phyloP scores from a whole-genome alignment of 805 yeast species.

The Suhomyces pyralidae region DNA sequence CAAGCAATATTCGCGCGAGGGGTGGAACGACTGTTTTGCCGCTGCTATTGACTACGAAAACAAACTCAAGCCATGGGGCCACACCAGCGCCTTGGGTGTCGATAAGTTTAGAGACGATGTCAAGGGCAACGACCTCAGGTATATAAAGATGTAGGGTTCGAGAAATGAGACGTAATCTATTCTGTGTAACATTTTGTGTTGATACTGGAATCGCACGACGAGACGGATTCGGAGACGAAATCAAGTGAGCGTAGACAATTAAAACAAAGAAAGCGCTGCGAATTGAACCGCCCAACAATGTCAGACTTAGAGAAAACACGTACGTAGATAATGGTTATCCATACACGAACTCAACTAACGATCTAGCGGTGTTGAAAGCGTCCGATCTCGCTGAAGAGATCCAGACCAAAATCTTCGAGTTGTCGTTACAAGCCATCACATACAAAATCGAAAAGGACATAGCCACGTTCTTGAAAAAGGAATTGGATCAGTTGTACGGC shows the following conservation, averaged over 20 bases:
- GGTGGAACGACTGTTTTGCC: slow-evolving; percentile 32
- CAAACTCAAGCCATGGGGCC: slow-evolving; percentile 33
- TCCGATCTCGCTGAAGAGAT: slow-evolving; percentile 51
- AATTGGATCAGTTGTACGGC: slow-evolving; percentile 61
- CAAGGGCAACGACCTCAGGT: slow-evolving; percentile 21
- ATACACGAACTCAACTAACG: neutral
- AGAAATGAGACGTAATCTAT: neutral
- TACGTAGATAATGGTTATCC: neutral
- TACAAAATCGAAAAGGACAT: slow-evolving; percentile 55
- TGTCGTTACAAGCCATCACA: slow-evolving; percentile 43
- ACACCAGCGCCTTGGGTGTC: slow-evolving; percentile 31
- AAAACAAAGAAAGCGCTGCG: neutral
- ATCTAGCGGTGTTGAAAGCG: slow-evolving; percentile 38
- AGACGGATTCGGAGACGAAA: neutral
- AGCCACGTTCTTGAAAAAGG: slow-evolving; percentile 64
- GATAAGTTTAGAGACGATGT: slow-evolving; percentile 26
- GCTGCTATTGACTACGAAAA: slow-evolving; percentile 30
- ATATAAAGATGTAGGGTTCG: slow-evolving; percentile 14
- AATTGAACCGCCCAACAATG: neutral
- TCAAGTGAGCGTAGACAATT: neutral
- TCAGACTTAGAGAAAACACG: slow-evolving; percentile 4
- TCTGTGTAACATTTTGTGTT: neutral
- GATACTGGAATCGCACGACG: slow-evolving; percentile 1
- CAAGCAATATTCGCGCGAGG: slow-evolving; percentile 21
- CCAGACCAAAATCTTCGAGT: slow-evolving; percentile 47